Percentiles rank a stretch among this genome's conserved stretches.
Conservation (phyloP, 805 yeast species). For the Metschnikowia proteae region DNA sequence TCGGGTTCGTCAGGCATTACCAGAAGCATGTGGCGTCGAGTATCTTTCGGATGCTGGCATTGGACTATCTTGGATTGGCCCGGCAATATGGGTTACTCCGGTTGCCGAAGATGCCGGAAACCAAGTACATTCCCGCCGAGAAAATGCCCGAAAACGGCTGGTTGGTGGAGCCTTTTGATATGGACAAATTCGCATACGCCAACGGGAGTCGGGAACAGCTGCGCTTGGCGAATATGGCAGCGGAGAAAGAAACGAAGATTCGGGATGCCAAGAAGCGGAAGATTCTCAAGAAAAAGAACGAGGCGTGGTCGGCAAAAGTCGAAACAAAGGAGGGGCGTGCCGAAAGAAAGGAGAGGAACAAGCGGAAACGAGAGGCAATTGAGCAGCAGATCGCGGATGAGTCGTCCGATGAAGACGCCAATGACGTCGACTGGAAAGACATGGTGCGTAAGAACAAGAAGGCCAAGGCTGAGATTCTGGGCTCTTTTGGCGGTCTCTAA, state of each 20-base stretch:
- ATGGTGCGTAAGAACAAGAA: conserved; percentile 63
- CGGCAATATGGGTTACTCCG: conserved; percentile 75
- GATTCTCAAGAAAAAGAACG: conserved; percentile 48
- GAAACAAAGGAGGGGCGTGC: conserved; percentile 59
- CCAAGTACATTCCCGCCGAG: conserved; percentile 45
- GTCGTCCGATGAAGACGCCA: conserved; percentile 34
- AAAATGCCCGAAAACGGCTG: conserved; percentile 70
- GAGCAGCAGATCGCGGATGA: conserved; percentile 49
- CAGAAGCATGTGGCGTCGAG: conserved; percentile 86
- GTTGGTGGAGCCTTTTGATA: conserved; percentile 57
- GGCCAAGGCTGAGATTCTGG: conserved; percentile 39
- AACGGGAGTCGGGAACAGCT: conserved; percentile 62
- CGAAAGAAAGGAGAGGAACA: conserved; percentile 64
- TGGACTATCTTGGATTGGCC: conserved; percentile 73
- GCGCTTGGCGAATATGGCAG: conserved; percentile 57
- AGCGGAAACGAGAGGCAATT: conserved; percentile 64
- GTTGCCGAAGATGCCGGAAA: conserved; percentile 94
- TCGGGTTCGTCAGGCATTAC: conserved; percentile 78
- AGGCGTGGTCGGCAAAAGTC: conserved; percentile 76
- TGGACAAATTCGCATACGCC: conserved; percentile 62
- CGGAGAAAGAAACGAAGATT: conserved; percentile 36
- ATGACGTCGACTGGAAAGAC: conserved; percentile 82
- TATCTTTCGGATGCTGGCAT: conserved; percentile 67
- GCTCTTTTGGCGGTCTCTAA: conserved; percentile 55
- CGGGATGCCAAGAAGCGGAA: conserved; percentile 41